Conservation (phyloP, 768 basidiomycete species). For the Ramaria rubella region DNA sequence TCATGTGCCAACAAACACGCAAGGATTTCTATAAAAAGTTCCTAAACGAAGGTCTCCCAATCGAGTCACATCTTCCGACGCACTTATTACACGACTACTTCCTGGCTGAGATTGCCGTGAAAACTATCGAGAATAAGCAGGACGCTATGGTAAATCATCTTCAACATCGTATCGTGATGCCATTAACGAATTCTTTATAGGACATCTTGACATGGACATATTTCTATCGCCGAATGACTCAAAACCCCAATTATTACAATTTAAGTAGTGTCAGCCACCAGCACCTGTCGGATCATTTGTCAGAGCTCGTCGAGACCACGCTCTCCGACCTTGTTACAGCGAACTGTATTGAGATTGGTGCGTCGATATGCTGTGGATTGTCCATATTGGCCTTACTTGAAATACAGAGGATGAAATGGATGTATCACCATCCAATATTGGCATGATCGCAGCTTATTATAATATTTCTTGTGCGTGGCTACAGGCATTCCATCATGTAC, state of each 20-base stretch:
- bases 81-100: slow-evolving; percentile 94
- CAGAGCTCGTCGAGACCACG: slow-evolving; percentile 92
- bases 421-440: slow-evolving; percentile 83
- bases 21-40: slow-evolving; percentile 99
- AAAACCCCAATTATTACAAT: slow-evolving; percentile 95
- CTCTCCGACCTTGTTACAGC: slow-evolving; percentile 87
- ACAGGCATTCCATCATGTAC: background rate
- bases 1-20: slow-evolving; percentile 96
- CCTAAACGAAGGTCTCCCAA: slow-evolving; percentile 92
- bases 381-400: background rate
- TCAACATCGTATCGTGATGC: background rate
- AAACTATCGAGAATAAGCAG: slow-evolving; percentile 99
- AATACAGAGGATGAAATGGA: slow-evolving; percentile 86
- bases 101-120: slow-evolving; percentile 95
- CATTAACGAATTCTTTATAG: slow-evolving; percentile 28
- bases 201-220: slow-evolving; percentile 99
- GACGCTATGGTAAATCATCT: slow-evolving; percentile 69
- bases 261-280: slow-evolving; percentile 93
- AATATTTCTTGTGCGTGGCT: slow-evolving; percentile 74
- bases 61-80: slow-evolving; percentile 90
- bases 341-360: slow-evolving; percentile 89
- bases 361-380: slow-evolving; percentile 14
- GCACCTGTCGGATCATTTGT: slow-evolving; percentile 91
- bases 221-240: slow-evolving; percentile 95
- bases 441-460: slow-evolving; percentile 98